A percentile compares a stretch with the other conserved stretches of the same genome.
phyloP scores from a whole-genome alignment of 2,329 filamentous ascomycete genomes.

The Raffaelea deltoideospora region DNA sequence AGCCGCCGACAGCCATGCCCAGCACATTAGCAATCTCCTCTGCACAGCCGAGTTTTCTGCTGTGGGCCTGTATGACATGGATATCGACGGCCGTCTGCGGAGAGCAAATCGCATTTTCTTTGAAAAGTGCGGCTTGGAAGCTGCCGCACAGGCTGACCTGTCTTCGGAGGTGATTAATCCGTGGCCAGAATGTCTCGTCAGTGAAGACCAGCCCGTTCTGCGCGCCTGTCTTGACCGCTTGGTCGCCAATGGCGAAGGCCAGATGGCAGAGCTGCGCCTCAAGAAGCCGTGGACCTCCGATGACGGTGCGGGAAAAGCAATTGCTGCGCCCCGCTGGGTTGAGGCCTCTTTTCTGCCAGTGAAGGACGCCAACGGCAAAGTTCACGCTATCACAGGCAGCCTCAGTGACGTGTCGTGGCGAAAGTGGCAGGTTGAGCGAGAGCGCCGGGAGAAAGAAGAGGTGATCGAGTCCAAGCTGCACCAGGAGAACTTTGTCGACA shows the following conservation, averaged over 20 bases:
- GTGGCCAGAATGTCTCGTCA: slow-evolving; percentile 27
- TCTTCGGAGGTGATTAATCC: slow-evolving; percentile 22
- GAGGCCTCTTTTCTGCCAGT: slow-evolving; percentile 36
- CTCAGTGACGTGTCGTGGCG: slow-evolving; percentile 32
- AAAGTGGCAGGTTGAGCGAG: slow-evolving; percentile 35
- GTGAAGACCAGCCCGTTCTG: slow-evolving; percentile 27
- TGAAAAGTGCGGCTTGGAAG: slow-evolving; percentile 32
- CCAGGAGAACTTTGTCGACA: slow-evolving; percentile 72
- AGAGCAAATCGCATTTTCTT: slow-evolving; percentile 38
- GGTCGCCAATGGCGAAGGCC: slow-evolving; percentile 23
- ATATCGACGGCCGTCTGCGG: slow-evolving; percentile 31
- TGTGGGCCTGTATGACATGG: slow-evolving; percentile 39
- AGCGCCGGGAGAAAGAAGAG: slow-evolving; percentile 34
- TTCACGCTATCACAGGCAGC: slow-evolving; percentile 33
- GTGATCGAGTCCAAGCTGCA: slow-evolving; percentile 47
- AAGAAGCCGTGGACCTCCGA: slow-evolving; percentile 30
- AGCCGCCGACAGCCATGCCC: slow-evolving; percentile 30
- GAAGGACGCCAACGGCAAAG: slow-evolving; percentile 26
- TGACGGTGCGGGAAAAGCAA: slow-evolving; percentile 26
- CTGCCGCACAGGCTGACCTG: slow-evolving; percentile 26
- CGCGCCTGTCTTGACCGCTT: slow-evolving; percentile 24
- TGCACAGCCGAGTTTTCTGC: slow-evolving; percentile 38
- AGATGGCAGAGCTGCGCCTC: slow-evolving; percentile 32
- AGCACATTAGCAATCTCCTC: slow-evolving; percentile 36
- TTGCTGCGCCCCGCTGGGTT: slow-evolving; percentile 31